These are phyloP conservation scores for Colletotrichum horii DNA, from an alignment of 2,329 filamentous ascomycete genomes.

Conservation along the genomic window DNA sequence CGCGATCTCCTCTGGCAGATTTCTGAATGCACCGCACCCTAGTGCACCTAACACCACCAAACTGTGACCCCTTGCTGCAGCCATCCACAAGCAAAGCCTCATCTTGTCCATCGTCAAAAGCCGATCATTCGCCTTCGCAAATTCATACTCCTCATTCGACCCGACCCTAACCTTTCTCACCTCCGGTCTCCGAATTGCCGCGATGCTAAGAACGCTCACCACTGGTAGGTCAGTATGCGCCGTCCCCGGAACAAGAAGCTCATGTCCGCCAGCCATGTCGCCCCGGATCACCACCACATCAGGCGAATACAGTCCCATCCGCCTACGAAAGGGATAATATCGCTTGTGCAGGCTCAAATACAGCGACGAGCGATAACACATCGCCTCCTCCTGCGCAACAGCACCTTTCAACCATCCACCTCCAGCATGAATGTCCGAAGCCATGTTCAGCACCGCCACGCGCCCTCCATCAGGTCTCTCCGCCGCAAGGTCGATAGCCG, in stretches of 20 bases:
- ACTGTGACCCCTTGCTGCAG: constrained; percentile 60
- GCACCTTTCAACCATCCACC: constrained; percentile 69
- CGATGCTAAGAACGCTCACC: constrained; percentile 65
- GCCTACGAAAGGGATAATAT: constrained; percentile 58
- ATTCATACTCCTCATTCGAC: constrained; percentile 37
- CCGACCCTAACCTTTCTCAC: constrained; percentile 22
- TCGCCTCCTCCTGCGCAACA: constrained; percentile 71
- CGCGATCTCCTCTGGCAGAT: constrained; percentile 68
- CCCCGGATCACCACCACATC: constrained; percentile 63
- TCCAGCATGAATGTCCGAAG: constrained; percentile 61
- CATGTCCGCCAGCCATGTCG: constrained; percentile 49
- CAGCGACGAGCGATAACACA: constrained; percentile 68
- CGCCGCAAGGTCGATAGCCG: constrained; percentile 48
- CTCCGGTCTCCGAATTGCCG: constrained; percentile 54
- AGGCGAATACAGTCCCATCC: constrained; percentile 63
- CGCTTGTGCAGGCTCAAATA: constrained; percentile 47
- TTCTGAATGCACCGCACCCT: constrained; percentile 71
- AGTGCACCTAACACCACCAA: constrained; percentile 71
- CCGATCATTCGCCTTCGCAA: constrained; percentile 47
- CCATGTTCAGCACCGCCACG: constrained; percentile 71
- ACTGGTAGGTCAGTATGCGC: constrained; percentile 46
- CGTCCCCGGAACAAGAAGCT: constrained; percentile 43
- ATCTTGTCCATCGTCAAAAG: constrained; percentile 67
- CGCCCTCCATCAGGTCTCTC: constrained; percentile 30
- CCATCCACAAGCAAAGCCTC: constrained; percentile 63